Evolutionary conservation across 2,329 filamentous ascomycete species (phyloP).

Genomic region (Botrytis fragariae): DNA sequence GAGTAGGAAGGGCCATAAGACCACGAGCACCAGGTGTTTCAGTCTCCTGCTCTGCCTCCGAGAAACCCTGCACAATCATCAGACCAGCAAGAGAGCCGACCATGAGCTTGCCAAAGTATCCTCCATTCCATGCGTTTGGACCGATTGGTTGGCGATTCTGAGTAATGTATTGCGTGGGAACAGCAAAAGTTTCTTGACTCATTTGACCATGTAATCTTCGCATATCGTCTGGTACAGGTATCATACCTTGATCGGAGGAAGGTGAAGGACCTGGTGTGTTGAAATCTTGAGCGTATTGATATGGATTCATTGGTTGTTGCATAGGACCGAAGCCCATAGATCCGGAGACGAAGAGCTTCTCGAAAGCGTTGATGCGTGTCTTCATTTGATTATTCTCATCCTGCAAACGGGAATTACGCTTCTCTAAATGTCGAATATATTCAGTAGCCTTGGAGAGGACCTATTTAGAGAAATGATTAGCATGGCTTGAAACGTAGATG

Average conservation of each 20-base stretch:
- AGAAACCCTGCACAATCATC: constrained; percentile 84
- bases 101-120: constrained; percentile 72
- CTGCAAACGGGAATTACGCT: constrained; percentile 76
- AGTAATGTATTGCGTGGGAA: constrained; percentile 46
- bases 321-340: constrained; percentile 60
- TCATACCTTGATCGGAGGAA: constrained; percentile 53
- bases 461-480: constrained; percentile 25
- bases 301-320: constrained; percentile 46
- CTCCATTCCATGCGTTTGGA: constrained; percentile 54
- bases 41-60: constrained; percentile 58
- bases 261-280: constrained; percentile 34
- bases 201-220: constrained; percentile 39
- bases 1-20: constrained; percentile 62
- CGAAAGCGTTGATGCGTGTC: constrained; percentile 69
- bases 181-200: constrained; percentile 37
- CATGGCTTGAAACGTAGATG: not conserved
- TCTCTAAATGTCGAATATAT: constrained; percentile 91
- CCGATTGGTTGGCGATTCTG: constrained; percentile 51
- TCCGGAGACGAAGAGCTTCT: constrained; percentile 75
- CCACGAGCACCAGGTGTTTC: constrained; percentile 65
- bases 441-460: constrained; percentile 91
- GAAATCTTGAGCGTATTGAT: constrained; percentile 36
- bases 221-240: constrained; percentile 65
- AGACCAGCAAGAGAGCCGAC: constrained; percentile 86
- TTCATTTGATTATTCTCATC: constrained; percentile 82